Base-by-base conservation (phyloP, 2,329 filamentous ascomycete species). In the Penicillium griseofulvum region DNA sequence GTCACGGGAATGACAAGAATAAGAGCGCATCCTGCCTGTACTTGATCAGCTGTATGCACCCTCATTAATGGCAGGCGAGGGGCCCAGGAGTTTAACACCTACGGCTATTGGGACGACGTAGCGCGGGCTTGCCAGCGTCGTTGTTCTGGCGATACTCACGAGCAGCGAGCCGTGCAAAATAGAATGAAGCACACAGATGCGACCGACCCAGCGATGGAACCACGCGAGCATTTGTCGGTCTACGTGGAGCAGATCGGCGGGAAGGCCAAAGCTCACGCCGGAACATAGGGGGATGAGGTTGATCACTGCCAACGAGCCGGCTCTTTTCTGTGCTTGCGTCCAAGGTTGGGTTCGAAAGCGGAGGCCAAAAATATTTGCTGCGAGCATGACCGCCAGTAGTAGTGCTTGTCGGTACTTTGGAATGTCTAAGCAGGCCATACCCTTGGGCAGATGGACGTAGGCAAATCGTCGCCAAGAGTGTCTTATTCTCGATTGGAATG, bases 181-280 rank as follows among this genome's bases (percentile, higher is more conserved):
- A 29, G 38, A 44, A 44, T 52, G 31, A 8, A 44, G 14, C 10
- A 52, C 19, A 41, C 16, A 52, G 5, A 52, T 33, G 3, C 31
- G 41, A 14, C 49, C 39, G 7, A 29, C 34, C 41, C 31, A 52
- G 42, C 49, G 49, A 41, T 52, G 24, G n/a, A 44, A 34, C 49
- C 49, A 52, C 9, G 41, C 49, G 4, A 52, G 26, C 4, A 39
- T 34, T 0, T 44, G 5, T 2, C 49, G 49, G 29, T 52, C 49
- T 2, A 52, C 9, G 16, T 44, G 22, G 0, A 52, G 37, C n/a
- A 52, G 17, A 19, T 44, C 38, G 3, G 29, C 38, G 6, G 49
- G 49, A 33, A 52, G 8, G 7, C 49, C 41, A 31, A 52, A 52
- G 17, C 22, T 52, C 5, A 45, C 2, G 10, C 39, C 41, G 10